Conservation (phyloP, 78 protist species). For the Paulinella micropora region DNA sequence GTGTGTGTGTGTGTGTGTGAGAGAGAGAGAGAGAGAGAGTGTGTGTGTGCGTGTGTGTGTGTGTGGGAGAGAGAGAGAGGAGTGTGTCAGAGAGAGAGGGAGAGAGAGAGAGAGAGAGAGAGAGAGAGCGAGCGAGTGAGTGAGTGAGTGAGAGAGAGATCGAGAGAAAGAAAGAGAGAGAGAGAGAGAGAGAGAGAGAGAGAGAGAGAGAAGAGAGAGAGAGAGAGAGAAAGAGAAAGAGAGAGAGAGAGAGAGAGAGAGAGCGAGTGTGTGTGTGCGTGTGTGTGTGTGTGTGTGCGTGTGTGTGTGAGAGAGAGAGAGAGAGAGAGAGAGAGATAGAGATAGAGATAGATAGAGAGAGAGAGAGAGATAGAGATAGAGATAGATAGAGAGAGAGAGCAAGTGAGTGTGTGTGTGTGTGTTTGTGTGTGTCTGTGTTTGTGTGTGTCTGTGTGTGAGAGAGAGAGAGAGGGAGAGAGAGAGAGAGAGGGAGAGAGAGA, state of each 20-base stretch:
- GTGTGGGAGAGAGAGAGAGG: background rate
- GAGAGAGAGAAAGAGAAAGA: background rate
- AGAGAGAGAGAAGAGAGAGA: background rate
- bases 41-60: background rate
- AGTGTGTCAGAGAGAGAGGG: background rate
- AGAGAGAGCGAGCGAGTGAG: background rate
- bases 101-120: conserved; percentile 3
- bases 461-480: conserved; percentile 2
- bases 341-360: background rate
- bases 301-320: too few relatives aligned
- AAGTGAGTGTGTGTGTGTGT: too few relatives aligned
- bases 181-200: background rate
- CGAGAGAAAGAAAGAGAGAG: background rate
- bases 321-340: background rate
- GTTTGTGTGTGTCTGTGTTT: too few relatives aligned
- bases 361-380: background rate
- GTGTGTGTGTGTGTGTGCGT: too few relatives aligned
- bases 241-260: background rate
- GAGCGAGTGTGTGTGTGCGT: background rate
- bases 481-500: conserved; percentile 8
- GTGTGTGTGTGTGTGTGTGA: too few relatives aligned
- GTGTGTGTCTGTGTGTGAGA: too few relatives aligned
- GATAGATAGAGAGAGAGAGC: background rate
- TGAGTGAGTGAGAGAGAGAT: background rate
- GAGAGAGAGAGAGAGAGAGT: too few relatives aligned